phyloP scores from a whole-genome alignment of 179 eudicot species.

The Gypsophila paniculata region DNA sequence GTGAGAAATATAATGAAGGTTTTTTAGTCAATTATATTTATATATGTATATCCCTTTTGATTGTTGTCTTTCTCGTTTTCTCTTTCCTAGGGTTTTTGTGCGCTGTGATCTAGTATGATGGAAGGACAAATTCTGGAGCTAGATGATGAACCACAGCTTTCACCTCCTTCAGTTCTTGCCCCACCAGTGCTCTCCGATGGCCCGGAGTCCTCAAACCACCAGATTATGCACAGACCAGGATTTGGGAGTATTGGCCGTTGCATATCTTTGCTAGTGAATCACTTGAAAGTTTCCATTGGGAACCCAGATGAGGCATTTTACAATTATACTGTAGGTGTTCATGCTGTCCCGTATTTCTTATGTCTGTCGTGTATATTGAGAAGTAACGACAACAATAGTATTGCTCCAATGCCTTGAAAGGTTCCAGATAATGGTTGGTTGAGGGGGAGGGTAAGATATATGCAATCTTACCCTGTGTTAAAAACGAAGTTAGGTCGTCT shows the following conservation, averaged over 20 bases:
- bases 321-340: constrained; percentile 50
- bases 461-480: background rate
- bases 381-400: background rate
- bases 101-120: constrained; percentile 25
- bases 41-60: background rate
- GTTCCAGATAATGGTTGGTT: background rate
- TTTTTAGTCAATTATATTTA: background rate
- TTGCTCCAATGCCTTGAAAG: background rate
- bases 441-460: background rate
- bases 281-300: constrained; percentile 42
- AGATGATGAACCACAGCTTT: constrained; percentile 29
- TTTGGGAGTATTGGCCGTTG: constrained; percentile 58
- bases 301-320: constrained; percentile 39
- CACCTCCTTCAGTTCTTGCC: constrained; percentile 37
- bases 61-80: background rate
- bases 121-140: constrained; percentile 22
- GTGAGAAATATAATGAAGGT: background rate
- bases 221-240: constrained; percentile 60
- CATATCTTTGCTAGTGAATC: constrained; percentile 49
- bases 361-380: background rate
- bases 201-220: constrained; percentile 36
- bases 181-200: constrained; percentile 29
- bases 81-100: constrained; percentile 12
- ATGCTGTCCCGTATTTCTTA: background rate
- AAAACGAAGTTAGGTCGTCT: background rate